These are phyloP conservation scores for Plectosphaerella sp. DNA, from an alignment of 2,329 filamentous ascomycete species.

Conservation along the genomic window DNA sequence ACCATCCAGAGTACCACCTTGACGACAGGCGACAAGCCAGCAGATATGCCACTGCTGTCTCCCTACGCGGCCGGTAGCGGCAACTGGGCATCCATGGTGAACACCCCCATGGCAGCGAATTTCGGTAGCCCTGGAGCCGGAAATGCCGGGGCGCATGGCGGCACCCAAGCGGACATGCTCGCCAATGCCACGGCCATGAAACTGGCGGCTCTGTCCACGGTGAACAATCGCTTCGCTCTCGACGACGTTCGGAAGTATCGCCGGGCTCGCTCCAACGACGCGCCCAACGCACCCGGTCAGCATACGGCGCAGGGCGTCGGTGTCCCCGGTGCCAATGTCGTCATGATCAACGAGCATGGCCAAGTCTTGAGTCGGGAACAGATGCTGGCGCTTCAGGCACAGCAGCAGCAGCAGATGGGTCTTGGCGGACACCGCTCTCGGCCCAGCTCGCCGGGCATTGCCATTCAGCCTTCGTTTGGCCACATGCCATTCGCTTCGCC, in stretches of 20 bases:
- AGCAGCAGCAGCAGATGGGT: constrained; percentile 47
- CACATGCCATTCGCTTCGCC: constrained; percentile 75
- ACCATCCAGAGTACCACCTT: constrained; percentile 83
- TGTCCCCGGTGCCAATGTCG: constrained; percentile 69
- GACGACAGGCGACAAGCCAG: constrained; percentile 61
- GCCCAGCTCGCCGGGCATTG: constrained; percentile 82
- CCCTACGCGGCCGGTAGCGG: constrained; percentile 76
- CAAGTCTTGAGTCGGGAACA: constrained; percentile 84
- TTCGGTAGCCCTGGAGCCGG: constrained; percentile 57
- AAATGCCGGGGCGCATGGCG: constrained; percentile 20
- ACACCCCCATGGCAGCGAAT: constrained; percentile 89
- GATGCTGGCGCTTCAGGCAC: constrained; percentile 73
- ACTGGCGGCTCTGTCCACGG: constrained; percentile 89
- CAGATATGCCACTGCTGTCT: constrained; percentile 80
- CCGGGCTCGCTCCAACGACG: constrained; percentile 83
- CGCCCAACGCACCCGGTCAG: constrained; percentile 41
- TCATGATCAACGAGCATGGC: constrained; percentile 93
- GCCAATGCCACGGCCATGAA: constrained; percentile 99
- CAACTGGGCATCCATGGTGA: constrained; percentile 98
- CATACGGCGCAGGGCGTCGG: constrained; percentile 46
- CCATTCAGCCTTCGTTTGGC: constrained; percentile 66
- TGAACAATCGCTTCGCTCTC: constrained; percentile 95
- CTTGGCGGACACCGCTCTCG: constrained; percentile 72
- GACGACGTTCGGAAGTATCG: constrained; percentile 97
- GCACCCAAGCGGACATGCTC: constrained; percentile 90